These are phyloP conservation scores for Coniella vitis DNA, from an alignment of 2,329 filamentous ascomycete genomes.

Conservation along the genomic window DNA sequence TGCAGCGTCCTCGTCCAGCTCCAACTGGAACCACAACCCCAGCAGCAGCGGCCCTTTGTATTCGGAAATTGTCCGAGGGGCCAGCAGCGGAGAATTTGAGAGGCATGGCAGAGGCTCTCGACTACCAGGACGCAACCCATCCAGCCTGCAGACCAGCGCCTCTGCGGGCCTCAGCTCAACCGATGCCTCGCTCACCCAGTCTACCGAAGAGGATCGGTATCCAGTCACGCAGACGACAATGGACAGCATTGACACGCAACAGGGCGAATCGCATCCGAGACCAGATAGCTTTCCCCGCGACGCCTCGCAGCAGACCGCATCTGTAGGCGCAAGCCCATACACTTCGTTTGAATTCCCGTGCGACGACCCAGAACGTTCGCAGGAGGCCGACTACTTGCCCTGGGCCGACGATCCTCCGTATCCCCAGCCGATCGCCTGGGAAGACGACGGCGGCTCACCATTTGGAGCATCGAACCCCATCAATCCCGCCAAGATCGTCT, in stretches of 20 bases:
- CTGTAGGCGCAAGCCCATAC: constrained; percentile 20
- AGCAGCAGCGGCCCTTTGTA: neutral
- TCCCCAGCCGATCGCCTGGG: constrained; percentile 34
- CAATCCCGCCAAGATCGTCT: constrained; percentile 48
- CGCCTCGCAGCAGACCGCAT: constrained; percentile 6
- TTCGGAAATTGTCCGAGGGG: constrained; percentile 20
- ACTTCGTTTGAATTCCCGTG: constrained; percentile 31
- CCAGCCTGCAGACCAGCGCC: neutral
- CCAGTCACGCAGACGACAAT: constrained; percentile 42
- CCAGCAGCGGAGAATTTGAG: constrained; percentile 32
- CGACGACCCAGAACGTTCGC: constrained; percentile 34
- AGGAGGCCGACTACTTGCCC: constrained; percentile 51
- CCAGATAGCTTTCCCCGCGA: constrained; percentile 12
- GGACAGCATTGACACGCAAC: constrained; percentile 20
- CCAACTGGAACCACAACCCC: constrained; percentile 12
- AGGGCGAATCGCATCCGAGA: constrained; percentile 10
- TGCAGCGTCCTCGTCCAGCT: constrained; percentile 29
- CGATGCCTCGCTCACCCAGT: constrained; percentile 16
- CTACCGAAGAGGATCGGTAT: constrained; percentile 24
- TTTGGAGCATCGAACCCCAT: constrained; percentile 32
- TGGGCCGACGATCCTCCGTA: constrained; percentile 52
- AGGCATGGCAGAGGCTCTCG: constrained; percentile 36
- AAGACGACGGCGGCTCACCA: neutral
- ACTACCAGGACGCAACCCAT: neutral
- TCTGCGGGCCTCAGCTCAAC: constrained; percentile 10